Conservation (phyloP, 495 filamentous ascomycete genomes). For the Astrothelium subdiscretum region DNA sequence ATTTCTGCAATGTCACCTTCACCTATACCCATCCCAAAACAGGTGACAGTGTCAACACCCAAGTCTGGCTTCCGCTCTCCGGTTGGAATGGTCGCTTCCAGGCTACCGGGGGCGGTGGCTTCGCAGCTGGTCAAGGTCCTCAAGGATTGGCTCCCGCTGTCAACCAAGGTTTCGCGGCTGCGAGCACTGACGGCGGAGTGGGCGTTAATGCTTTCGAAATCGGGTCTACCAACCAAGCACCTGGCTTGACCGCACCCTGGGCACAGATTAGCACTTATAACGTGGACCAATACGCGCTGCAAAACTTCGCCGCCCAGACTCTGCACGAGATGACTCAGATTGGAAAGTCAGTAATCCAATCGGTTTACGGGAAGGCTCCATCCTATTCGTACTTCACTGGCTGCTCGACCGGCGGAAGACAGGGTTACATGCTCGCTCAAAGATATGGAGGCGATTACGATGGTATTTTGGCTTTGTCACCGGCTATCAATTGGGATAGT, state of each 20-base stretch:
- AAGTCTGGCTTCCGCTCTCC: constrained; percentile 28
- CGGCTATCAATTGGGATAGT: constrained; percentile 25
- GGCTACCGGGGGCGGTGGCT: constrained; percentile 16
- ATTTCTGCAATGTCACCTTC: constrained; percentile 38
- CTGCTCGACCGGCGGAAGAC: constrained; percentile 35
- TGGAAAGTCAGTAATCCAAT: constrained; percentile 10
- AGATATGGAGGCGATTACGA: constrained; percentile 33
- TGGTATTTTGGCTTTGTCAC: constrained; percentile 26
- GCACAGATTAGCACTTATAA: constrained; percentile 31
- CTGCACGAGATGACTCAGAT: constrained; percentile 7
- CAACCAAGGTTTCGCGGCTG: constrained; percentile 8
- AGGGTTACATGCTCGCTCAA: constrained; percentile 34
- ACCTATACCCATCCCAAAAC: constrained; percentile 33
- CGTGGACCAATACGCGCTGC: constrained; percentile 28
- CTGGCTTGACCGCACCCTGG: constrained; percentile 30
- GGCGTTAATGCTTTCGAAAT: too few species aligned
- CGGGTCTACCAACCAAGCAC: too few species aligned
- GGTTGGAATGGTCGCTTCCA: constrained; percentile 32
- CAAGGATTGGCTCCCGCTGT: constrained; percentile 7
- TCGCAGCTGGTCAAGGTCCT: constrained; percentile 3
- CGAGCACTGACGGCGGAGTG: constrained; percentile 16
- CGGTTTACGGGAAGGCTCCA: constrained; percentile 26
- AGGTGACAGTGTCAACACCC: constrained; percentile 28
- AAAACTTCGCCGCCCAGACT: constrained; percentile 27
- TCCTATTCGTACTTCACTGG: constrained; percentile 36